Conservation (phyloP, 192 early-diverging fungal genomes). For the Coemansia sp. region DNA sequence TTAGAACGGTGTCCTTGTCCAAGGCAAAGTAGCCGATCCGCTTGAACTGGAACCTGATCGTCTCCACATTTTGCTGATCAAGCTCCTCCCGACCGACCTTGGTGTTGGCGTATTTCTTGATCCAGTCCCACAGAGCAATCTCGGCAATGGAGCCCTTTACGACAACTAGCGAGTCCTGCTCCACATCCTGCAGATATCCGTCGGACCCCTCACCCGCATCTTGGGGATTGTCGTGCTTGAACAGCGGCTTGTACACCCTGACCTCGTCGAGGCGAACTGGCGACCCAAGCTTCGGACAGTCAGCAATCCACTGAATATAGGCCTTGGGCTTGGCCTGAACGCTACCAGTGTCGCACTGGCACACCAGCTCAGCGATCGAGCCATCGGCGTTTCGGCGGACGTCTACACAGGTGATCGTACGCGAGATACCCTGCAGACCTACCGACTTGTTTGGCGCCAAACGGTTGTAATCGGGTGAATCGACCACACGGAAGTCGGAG, state of each 20-base stretch:
- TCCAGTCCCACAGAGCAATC: constrained; percentile 71
- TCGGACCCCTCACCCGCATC: constrained; percentile 77
- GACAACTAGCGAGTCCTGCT: constrained; percentile 70
- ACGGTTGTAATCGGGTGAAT: constrained; percentile 94
- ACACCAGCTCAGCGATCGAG: constrained; percentile 77
- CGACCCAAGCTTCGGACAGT: constrained; percentile 75
- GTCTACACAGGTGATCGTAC: constrained; percentile 82
- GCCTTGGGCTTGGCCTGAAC: constrained; percentile 83
- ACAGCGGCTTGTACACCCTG: constrained; percentile 81
- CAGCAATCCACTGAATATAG: constrained; percentile 98
- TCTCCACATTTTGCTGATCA: constrained; percentile 66
- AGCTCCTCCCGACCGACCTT: constrained; percentile 54
- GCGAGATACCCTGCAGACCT: constrained; percentile 82
- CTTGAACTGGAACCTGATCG: constrained; percentile 88
- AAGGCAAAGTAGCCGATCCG: constrained; percentile 98
- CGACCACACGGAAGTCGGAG: constrained; percentile 90
- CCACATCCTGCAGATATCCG: constrained; percentile 89
- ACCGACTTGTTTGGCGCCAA: constrained; percentile 92
- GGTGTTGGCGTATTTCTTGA: constrained; percentile 53
- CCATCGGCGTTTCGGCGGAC: constrained; percentile 77
- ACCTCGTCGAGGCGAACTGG: constrained; percentile 82
- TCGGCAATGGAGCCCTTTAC: constrained; percentile 74
- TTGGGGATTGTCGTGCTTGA: constrained; percentile 84
- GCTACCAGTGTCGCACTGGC: constrained; percentile 73
- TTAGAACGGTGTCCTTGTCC: constrained; percentile 81